Conservation (phyloP, 257 asterid species). For the Salvia hispanica region DNA sequence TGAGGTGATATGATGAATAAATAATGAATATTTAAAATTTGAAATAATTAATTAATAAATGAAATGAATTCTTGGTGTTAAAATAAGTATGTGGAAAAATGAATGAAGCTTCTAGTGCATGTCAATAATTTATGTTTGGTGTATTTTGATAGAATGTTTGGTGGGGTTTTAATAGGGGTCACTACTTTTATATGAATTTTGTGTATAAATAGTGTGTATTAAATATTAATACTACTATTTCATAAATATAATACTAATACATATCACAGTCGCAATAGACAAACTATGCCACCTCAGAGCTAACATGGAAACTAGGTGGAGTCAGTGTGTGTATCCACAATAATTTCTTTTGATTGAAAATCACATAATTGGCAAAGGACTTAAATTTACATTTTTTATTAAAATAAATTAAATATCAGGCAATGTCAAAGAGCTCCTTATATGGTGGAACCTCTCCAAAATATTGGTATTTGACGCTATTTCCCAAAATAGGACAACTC, state of each 20-base stretch:
- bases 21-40: too few relatives aligned
- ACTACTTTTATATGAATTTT: not conserved
- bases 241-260: not conserved
- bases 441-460: conserved; percentile 37
- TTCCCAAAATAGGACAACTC: conserved; percentile 24
- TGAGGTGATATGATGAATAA: too few relatives aligned
- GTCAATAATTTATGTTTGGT: too few relatives aligned
- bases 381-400: not conserved
- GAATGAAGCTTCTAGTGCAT: too few relatives aligned
- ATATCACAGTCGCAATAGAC: not conserved
- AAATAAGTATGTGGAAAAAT: too few relatives aligned
- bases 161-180: too few relatives aligned
- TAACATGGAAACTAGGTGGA: conserved; percentile 31
- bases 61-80: too few relatives aligned
- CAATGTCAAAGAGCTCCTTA: conserved; percentile 30
- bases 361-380: not conserved
- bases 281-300: conserved; percentile 33
- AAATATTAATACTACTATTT: not conserved
- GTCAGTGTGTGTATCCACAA: not conserved
- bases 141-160: too few relatives aligned
- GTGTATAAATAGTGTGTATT: not conserved
- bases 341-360: conserved; percentile 22
- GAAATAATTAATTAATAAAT: too few relatives aligned
- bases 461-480: conserved; percentile 9
- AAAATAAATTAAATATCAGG: not conserved